These are phyloP conservation scores for Verbascum thapsus DNA, from an alignment of 257 asterid species.

Conservation along the genomic window DNA sequence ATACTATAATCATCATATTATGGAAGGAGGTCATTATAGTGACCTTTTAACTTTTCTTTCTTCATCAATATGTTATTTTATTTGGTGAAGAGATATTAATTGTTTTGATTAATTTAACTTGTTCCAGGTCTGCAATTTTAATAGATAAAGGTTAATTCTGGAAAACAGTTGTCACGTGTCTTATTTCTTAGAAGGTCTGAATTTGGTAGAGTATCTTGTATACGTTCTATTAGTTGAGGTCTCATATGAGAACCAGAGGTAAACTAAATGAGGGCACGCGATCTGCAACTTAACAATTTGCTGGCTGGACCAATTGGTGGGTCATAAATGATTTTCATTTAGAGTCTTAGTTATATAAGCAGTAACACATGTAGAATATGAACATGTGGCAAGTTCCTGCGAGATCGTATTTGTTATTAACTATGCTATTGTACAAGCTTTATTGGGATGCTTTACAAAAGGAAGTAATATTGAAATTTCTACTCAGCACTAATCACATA, in stretches of 20 bases:
- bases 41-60: too few relatives aligned
- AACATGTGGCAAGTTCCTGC: background rate
- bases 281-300: background rate
- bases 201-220: background rate
- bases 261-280: background rate
- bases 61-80: too few relatives aligned
- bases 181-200: too few relatives aligned
- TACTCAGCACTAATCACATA: background rate
- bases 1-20: too few relatives aligned
- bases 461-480: background rate
- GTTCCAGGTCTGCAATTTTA: too few relatives aligned
- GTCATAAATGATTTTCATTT: background rate
- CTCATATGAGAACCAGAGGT: background rate
- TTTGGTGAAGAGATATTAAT: too few relatives aligned
- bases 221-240: background rate
- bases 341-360: background rate
- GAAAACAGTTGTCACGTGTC: too few relatives aligned
- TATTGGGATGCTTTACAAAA: background rate
- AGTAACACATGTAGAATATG: background rate
- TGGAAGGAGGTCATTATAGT: too few relatives aligned
- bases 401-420: background rate
- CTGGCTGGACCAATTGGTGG: background rate
- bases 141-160: too few relatives aligned
- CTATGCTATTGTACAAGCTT: background rate
- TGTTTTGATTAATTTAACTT: too few relatives aligned